phyloP scores from a whole-genome alignment of 345 rosid species.

The Sisymbrium altissimum region DNA sequence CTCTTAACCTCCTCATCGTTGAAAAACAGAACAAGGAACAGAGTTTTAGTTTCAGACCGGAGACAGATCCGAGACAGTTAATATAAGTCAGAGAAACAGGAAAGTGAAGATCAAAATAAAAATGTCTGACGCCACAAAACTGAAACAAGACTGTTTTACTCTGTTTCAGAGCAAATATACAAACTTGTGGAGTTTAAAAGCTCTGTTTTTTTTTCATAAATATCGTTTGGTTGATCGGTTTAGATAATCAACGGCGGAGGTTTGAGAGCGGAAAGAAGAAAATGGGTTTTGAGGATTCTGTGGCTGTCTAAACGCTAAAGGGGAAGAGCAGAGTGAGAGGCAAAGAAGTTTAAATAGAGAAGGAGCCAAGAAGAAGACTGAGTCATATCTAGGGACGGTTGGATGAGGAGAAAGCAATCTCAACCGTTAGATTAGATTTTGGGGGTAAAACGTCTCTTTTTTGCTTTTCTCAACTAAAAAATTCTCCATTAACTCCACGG shows the following conservation, averaged over 20 bases:
- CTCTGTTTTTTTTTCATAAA: too few relatives aligned
- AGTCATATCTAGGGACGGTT: conserved; percentile 25
- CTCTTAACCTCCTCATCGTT: conserved; percentile 28
- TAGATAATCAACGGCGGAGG: neutral
- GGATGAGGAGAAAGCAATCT: neutral
- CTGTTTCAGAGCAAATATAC: neutral
- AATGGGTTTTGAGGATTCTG: conserved; percentile 5
- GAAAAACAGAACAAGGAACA: neutral
- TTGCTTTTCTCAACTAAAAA: conserved; percentile 8
- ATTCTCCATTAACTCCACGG: conserved; percentile 10
- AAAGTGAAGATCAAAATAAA: neutral
- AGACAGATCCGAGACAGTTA: neutral
- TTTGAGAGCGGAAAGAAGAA: neutral
- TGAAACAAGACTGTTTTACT: neutral
- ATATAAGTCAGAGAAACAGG: neutral
- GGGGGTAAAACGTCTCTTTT: neutral
- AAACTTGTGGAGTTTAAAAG: neutral
- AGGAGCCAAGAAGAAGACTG: conserved; percentile 12
- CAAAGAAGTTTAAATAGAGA: conserved; percentile 25
- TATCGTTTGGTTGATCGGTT: neutral
- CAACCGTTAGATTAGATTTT: conserved; percentile 24
- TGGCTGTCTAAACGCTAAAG: conserved; percentile 22
- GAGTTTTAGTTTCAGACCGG: neutral
- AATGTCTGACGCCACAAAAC: neutral
- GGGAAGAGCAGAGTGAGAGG: conserved; percentile 14